Conservation (phyloP, 257 asterid genomes). For the Scutellaria baicalensis region DNA sequence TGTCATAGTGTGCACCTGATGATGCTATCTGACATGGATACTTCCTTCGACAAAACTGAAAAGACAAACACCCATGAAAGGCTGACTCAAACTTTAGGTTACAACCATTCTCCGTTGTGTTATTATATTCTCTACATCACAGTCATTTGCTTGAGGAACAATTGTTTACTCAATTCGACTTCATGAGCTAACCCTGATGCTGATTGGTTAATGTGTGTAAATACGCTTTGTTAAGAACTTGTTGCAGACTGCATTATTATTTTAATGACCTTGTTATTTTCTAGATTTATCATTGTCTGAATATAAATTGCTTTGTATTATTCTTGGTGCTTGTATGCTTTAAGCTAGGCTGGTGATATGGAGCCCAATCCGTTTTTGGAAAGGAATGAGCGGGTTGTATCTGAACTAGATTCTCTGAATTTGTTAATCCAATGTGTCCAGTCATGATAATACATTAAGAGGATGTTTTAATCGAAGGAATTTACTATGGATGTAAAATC, state of each 20-base stretch:
- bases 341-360: background rate
- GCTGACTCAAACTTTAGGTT: conserved; percentile 49
- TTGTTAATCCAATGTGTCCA: background rate
- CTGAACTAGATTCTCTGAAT: background rate
- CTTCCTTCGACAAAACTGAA: conserved; percentile 33
- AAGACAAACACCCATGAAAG: conserved; percentile 30
- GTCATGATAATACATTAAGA: background rate
- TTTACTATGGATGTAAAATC: background rate
- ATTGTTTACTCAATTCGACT: background rate
- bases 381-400: background rate
- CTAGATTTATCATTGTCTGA: background rate
- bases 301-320: background rate
- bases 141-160: background rate
- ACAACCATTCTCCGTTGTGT: background rate
- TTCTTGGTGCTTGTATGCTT: background rate
- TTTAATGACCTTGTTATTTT: background rate
- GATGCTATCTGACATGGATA: conserved; percentile 38
- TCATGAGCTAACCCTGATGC: background rate
- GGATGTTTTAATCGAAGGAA: background rate
- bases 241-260: background rate
- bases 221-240: background rate
- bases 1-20: conserved; percentile 55
- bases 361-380: background rate
- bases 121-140: background rate
- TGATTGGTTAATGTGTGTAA: background rate